These are phyloP conservation scores for Acanthochlamys bracteata DNA, from an alignment of 106 monocot species.

Conservation along the genomic window DNA sequence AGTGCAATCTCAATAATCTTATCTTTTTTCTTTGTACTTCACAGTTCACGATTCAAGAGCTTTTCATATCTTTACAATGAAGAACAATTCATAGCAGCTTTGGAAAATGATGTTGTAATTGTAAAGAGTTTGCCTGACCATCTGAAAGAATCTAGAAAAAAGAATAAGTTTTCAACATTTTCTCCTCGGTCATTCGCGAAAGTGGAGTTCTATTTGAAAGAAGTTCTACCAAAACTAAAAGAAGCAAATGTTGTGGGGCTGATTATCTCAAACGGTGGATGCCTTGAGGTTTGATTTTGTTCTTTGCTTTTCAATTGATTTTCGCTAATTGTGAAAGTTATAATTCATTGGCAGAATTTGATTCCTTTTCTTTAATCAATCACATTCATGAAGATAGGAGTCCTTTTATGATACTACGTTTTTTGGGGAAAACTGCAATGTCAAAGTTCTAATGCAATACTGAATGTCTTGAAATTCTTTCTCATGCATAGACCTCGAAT, in stretches of 20 bases:
- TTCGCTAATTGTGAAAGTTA: too few relatives aligned
- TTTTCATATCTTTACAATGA: conserved; percentile 89
- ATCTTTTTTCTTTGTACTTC: conserved; percentile 2
- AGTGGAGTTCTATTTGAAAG: conserved; percentile 46
- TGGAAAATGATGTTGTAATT: conserved; percentile 67
- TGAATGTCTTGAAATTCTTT: too few relatives aligned
- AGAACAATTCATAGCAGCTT: conserved; percentile 74
- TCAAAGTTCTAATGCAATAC: too few relatives aligned
- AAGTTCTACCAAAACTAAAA: conserved; percentile 70
- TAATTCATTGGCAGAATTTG: too few relatives aligned
- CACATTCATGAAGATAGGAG: too few relatives aligned
- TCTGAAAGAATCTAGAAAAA: conserved; percentile 64
- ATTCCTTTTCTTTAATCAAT: too few relatives aligned
- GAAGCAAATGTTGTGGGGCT: conserved; percentile 72
- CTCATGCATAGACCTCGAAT: too few relatives aligned
- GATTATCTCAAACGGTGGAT: conserved; percentile 58
- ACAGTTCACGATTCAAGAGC: conserved; percentile 81
- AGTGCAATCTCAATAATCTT: background rate
- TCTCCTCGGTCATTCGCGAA: conserved; percentile 41
- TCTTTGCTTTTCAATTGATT: background rate
- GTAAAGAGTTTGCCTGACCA: conserved; percentile 59
- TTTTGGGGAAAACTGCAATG: too few relatives aligned
- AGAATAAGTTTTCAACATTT: conserved; percentile 60
- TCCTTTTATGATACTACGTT: too few relatives aligned
- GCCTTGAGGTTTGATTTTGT: conserved; percentile 65